phyloP scores from a whole-genome alignment of 352 stramenopile genomes.

The Phytophthora citricola region DNA sequence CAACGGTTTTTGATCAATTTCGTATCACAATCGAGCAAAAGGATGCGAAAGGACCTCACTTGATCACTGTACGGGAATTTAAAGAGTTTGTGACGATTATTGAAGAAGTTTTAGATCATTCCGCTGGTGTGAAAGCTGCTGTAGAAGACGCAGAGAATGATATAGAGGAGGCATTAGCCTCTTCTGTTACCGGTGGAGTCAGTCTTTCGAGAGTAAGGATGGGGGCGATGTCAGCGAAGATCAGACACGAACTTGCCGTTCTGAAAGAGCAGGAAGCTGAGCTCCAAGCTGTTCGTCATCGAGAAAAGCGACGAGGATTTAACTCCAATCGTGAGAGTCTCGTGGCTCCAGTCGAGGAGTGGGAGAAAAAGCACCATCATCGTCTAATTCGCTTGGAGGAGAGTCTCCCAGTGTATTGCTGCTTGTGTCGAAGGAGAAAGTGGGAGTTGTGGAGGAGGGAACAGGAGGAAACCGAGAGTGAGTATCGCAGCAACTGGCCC shows the following conservation, averaged over 20 bases:
- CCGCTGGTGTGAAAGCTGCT: slow-evolving; percentile 45
- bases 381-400: slow-evolving; percentile 52
- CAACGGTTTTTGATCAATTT: slow-evolving; percentile 74
- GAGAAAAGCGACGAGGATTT: slow-evolving; percentile 28
- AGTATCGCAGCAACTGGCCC: slow-evolving; percentile 47
- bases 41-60: slow-evolving; percentile 11
- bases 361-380: slow-evolving; percentile 78
- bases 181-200: slow-evolving; percentile 14
- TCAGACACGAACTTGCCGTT: slow-evolving; percentile 53
- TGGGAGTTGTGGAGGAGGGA: slow-evolving; percentile 62
- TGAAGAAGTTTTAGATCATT: slow-evolving; percentile 63
- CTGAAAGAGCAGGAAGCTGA: slow-evolving; percentile 51
- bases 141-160: slow-evolving; percentile 69
- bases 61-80: slow-evolving; percentile 51
- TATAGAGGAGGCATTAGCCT: slow-evolving; percentile 49
- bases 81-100: slow-evolving; percentile 62
- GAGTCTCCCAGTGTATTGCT: slow-evolving; percentile 55
- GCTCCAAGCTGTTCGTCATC: slow-evolving; percentile 32
- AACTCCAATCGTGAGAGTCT: slow-evolving; percentile 22
- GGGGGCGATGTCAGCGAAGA: slow-evolving; percentile 61
- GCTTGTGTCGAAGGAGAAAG: slow-evolving; percentile 63
- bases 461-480: slow-evolving; percentile 57
- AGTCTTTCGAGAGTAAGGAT: slow-evolving; percentile 50
- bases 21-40: slow-evolving; percentile 34
- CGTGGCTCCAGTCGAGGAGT: slow-evolving; percentile 56